Base-by-base conservation (phyloP, 495 filamentous ascomycete genomes). In the Elaphomyces granulatus region DNA sequence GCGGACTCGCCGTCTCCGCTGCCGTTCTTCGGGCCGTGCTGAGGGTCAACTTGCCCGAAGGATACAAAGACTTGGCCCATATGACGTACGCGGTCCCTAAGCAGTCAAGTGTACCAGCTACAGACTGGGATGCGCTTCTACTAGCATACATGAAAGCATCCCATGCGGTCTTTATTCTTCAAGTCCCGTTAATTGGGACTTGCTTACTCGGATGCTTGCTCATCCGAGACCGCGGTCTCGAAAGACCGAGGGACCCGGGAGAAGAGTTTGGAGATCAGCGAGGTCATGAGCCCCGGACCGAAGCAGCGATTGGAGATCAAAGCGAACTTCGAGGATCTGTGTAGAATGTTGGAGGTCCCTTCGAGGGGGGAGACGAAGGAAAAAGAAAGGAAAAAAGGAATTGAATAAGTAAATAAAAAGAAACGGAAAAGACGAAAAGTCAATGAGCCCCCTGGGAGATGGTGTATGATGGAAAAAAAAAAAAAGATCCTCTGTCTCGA, bases 1-100 rank as follows among this genome's bases (percentile, higher is more conserved):
- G 68, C 28, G 76, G 77, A 1, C 64, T 81, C 2, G 72, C 74
- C 0, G 52, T 77, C n/a, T 74, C 71, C 0, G 71, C 74, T 2
- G 71, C 74, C 2, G 50, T 78, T 1, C 52, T 79, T 21, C 66
- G 72, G 30, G 66, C 63, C 17, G 61, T 63, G 1, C 53, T 80
- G 19, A 57, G 58, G 14, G 58, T 59, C 4, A 54, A 65, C 20
- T 54, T 76, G 0, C 69, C 68, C 0, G 43, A 32, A 2, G 49
- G 52, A n/a, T 59, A 68, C 18, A 44, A 61, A 18, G 43, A 61
- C 42, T 35, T 72, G 30, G 53, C 60, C 4, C 42, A 63, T 4
- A 66, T 60, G 6, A 53, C 63, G 1, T 72, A 67, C 41, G 55
- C 64, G 2, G 47, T 63, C 10, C 66, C 67, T 1, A 42, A 54